These are phyloP conservation scores for Lipomyces kockii DNA, from an alignment of 805 yeast genomes.

Conservation along the genomic window DNA sequence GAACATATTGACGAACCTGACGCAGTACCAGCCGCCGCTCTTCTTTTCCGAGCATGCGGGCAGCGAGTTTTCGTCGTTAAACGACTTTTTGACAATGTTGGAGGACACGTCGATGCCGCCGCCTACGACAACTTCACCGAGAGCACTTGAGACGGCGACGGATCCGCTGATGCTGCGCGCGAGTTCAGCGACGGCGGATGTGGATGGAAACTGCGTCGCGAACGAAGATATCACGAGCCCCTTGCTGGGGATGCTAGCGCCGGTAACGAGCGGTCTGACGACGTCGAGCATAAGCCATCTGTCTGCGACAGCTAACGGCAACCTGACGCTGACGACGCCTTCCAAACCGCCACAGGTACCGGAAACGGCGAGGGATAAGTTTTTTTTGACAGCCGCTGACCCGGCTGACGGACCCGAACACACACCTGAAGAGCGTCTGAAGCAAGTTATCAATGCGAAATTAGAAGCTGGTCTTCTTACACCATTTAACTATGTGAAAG, in stretches of 20 bases:
- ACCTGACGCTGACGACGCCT: constrained; percentile 28
- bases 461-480: constrained; percentile 88
- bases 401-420: constrained; percentile 80
- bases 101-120: constrained; percentile 58
- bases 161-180: constrained; percentile 6
- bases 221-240: background rate
- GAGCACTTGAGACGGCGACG: constrained; percentile 7
- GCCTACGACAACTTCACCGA: constrained; percentile 8
- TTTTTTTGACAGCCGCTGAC: constrained; percentile 94
- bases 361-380: constrained; percentile 88
- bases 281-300: constrained; percentile 1
- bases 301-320: constrained; percentile 27
- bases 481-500: constrained; percentile 93
- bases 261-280: background rate
- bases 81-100: constrained; percentile 85
- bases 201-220: background rate
- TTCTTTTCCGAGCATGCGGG: constrained; percentile 85
- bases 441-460: constrained; percentile 92
- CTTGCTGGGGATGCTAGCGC: background rate
- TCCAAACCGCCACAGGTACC: constrained; percentile 20
- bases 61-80: constrained; percentile 85
- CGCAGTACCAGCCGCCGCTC: constrained; percentile 55
- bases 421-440: constrained; percentile 89
- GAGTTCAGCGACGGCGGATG: constrained; percentile 3
- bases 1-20: constrained; percentile 18